Evolutionary conservation across 176 grass and related monocot species (phyloP), one percentile per base, ranked within the genome.

Genomic region (Raddia guianensis): DNA sequence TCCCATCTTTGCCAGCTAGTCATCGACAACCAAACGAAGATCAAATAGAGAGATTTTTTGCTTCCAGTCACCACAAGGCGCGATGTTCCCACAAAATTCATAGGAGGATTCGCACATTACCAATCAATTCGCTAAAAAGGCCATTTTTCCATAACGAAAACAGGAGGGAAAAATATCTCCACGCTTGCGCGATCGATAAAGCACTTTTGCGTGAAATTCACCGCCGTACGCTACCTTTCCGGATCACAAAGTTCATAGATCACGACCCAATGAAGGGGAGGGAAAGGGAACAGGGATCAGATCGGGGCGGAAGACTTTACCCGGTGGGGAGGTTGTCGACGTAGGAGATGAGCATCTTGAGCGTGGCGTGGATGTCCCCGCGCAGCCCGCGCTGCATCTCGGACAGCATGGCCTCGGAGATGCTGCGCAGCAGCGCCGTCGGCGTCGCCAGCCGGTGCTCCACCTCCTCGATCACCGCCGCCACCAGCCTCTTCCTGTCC

Each of bases 321-420:
- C 94, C 94, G 40, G 84, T 90, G 75, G 94, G 94, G 27, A 97
- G 89, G 73, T 91, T 94, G 83, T 97, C 91, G 19, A 97, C 94
- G 84, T 97, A 97, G 85, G 89, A 88, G 54, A 94, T 89, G 66
- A 97, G 91, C 94, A 97, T 97, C 94, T 94, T 97, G 49, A 97
- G 82, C 52, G 61, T 68, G 35, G 74, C 67, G 40, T 88, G 82
- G 55, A 60, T 71, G 68, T 94, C 94, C 47, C 86, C 90, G 71
- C 84, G 70, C 65, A 97, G 91, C 11, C 94, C 94, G 34, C 88
- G 90, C 66, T 97, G 83, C 94, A 97, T 97, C 91, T 97, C 94
- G 66, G 69, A 20, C 34, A 90, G 83, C 85, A 97, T 89, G 71
- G 89, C 94, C 77, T 94, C 94, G 8, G 91, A 85, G 84, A 97